Percentiles rank a stretch among this genome's conserved stretches.
Evolutionary conservation across 495 filamentous ascomycete genomes (phyloP).

Genomic region (Oidiodendron maius): DNA sequence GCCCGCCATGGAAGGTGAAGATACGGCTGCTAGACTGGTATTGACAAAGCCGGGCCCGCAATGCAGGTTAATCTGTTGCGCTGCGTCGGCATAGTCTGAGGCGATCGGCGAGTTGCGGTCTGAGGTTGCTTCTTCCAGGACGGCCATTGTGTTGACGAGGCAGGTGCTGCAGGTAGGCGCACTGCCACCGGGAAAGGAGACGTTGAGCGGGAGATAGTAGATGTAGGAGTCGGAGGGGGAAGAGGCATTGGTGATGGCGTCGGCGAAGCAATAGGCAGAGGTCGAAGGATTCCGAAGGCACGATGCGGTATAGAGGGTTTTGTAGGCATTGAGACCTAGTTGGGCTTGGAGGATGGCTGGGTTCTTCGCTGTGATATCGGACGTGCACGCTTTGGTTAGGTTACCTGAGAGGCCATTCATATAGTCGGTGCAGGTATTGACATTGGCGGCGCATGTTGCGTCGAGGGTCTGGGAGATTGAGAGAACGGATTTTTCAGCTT

Average conservation of each 20-base stretch:
- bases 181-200: slow-evolving; percentile 52
- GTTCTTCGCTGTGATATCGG: slow-evolving; percentile 61
- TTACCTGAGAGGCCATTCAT: slow-evolving; percentile 54
- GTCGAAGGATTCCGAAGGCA: slow-evolving; percentile 57
- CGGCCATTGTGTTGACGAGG: slow-evolving; percentile 60
- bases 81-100: slow-evolving; percentile 55
- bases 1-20: no score
- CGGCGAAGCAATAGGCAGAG: slow-evolving; percentile 69
- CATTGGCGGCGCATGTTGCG: slow-evolving; percentile 60
- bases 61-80: slow-evolving; percentile 54
- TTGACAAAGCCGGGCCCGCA: slow-evolving; percentile 63
- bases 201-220: slow-evolving; percentile 81
- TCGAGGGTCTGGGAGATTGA: slow-evolving; percentile 66
- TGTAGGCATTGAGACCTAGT: slow-evolving; percentile 63
- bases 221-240: slow-evolving; percentile 64
- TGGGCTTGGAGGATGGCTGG: slow-evolving; percentile 69
- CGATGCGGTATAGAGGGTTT: slow-evolving; percentile 68
- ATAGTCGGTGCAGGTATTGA: slow-evolving; percentile 49
- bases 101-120: slow-evolving; percentile 52
- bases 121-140: slow-evolving; percentile 57
- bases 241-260: slow-evolving; percentile 70
- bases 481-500: slow-evolving; percentile 56
- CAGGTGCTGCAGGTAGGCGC: slow-evolving; percentile 66
- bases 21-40: slow-evolving; percentile 27
- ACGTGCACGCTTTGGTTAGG: slow-evolving; percentile 57